phyloP scores from a whole-genome alignment of 257 asterid species.

The Przewalskia tangutica region DNA sequence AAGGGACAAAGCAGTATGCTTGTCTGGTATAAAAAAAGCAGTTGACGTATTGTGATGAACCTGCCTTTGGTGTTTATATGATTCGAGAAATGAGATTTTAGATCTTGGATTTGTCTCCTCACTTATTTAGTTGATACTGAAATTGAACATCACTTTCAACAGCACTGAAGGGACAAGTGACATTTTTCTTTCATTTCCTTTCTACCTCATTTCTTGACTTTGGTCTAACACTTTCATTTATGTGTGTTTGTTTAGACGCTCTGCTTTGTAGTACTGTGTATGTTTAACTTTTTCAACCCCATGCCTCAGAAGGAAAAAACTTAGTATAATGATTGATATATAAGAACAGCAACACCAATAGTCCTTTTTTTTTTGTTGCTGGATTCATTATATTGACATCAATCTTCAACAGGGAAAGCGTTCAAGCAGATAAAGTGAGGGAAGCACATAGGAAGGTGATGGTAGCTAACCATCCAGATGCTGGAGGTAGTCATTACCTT shows the following conservation, averaged over 20 bases:
- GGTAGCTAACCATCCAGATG: no score
- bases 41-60: background rate
- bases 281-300: background rate
- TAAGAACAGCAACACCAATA: background rate
- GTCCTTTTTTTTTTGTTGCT: background rate
- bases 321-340: background rate
- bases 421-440: no score
- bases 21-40: background rate
- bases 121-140: background rate
- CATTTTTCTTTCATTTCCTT: background rate
- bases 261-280: background rate
- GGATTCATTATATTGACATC: background rate
- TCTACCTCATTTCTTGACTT: background rate
- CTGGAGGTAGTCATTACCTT: no score
- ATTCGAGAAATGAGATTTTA: background rate
- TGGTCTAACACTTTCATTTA: background rate
- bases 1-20: background rate
- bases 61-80: background rate
- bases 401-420: constrained; percentile 47
- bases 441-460: no score
- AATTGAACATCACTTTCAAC: background rate
- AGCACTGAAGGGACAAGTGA: no score
- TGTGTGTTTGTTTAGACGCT: background rate
- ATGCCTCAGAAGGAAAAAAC: background rate
- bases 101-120: background rate